Evolutionary conservation across 2,329 filamentous ascomycete genomes (phyloP).

Genomic region (Arthrinium phaeospermum): DNA sequence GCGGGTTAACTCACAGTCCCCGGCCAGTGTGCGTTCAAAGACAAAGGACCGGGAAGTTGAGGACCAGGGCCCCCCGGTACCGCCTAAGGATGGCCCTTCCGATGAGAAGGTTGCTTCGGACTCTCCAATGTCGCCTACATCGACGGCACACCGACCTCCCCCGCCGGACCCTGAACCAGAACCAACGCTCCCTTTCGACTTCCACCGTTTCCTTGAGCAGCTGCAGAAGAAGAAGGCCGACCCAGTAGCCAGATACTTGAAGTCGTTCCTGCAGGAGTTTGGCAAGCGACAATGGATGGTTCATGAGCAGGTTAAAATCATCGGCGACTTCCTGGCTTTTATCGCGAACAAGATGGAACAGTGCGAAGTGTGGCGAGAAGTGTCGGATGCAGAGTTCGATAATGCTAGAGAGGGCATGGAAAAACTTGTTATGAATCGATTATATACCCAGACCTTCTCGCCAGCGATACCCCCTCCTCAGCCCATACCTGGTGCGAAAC

Average conservation of each 20-base stretch:
- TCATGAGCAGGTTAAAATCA: constrained; percentile 99
- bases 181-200: constrained; percentile 89
- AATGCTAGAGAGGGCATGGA: constrained; percentile 99
- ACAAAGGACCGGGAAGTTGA: constrained; percentile 43
- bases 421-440: constrained; percentile 97
- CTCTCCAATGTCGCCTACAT: constrained; percentile 52
- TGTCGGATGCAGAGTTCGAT: constrained; percentile 96
- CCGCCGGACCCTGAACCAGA: constrained; percentile 80
- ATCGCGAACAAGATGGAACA: constrained; percentile 98
- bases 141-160: constrained; percentile 65
- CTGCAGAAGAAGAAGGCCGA: constrained; percentile 96
- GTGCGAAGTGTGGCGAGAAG: constrained; percentile 95
- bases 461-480: constrained; percentile 87
- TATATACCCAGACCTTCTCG: constrained; percentile 96
- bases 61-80: constrained; percentile 62
- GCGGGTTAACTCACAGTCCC: constrained; percentile 46
- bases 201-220: constrained; percentile 95
- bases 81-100: constrained; percentile 63
- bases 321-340: constrained; percentile 93
- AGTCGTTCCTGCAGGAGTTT: constrained; percentile 94
- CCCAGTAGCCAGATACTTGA: constrained; percentile 92
- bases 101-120: constrained; percentile 45
- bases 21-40: constrained; percentile 44
- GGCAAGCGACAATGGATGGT: constrained; percentile 99
- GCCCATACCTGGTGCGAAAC: constrained; percentile 70